Base-by-base conservation (phyloP, 805 yeast species). In the Wickerhamomyces bovis region DNA sequence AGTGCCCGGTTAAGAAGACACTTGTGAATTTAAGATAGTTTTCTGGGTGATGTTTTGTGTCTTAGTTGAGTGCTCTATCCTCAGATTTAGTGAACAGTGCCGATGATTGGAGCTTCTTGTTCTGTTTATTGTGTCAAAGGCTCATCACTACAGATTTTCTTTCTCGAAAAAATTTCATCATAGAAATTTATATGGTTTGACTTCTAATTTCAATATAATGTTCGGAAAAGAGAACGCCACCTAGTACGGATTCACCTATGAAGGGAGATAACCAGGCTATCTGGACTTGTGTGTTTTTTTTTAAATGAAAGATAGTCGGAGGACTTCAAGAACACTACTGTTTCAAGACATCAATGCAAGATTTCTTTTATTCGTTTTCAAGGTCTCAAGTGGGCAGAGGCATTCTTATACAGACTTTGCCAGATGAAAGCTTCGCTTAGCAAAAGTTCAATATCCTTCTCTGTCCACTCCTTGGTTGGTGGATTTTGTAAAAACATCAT, bases 381-480 rank as follows among this genome's bases (percentile, higher is more conserved):
- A 38, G 43, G 42, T 38, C 83, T 76, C 62, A 90, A 73, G 66
- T 90, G 97, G 1, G 97, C 97, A 18, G 84, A 70, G 6, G 96
- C 96, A 62, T 89, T 85, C 61, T 87, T 89, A 63, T 88, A 94
- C 36, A 94, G 70, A 45, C 92, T 81, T 67, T 90, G 97, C 97
- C 97, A 94, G 58, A 94, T 89, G 64, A 81, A 94, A 0, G 98
- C 99, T 65, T 94, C 97, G 67, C 97, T 89, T 47, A 94, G 67
- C 67, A 94, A 74, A 71, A 94, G 75, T 66, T 94, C 98, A 38
- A 94, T 81, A 57, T 94, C 97, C 61, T 84, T 84, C 51, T 87
- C 95, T 3, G 74, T 75, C 99, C 99, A 94, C 35, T 73, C 68
- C 42, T 73, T 69, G 0, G 38, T 94, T 22, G 97, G 97, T 10